Evolutionary conservation across 129 eudicot species (phyloP).

Genomic region (carrot (Daucus carota)): DNA sequence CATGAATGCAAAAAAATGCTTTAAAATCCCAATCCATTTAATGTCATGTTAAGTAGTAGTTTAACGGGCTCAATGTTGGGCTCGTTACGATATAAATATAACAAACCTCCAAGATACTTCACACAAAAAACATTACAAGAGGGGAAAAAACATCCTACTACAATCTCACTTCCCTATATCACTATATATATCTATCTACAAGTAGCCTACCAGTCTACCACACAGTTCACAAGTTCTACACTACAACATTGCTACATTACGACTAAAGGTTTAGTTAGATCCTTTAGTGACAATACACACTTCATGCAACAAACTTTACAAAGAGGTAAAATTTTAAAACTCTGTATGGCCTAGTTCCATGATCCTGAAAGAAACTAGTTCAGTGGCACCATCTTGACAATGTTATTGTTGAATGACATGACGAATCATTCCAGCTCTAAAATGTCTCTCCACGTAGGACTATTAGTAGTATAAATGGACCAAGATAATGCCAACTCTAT

Average conservation of each 20-base stretch:
- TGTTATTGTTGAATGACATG: neutral
- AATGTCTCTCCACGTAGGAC: neutral
- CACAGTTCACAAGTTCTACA: constrained; percentile 26
- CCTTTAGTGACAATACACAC: constrained; percentile 6
- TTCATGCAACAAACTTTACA: constrained; percentile 20
- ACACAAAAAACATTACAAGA: neutral
- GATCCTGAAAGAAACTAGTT: neutral
- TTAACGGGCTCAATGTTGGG: no score
- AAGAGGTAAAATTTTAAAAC: neutral
- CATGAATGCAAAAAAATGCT: no score
- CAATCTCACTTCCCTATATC: neutral
- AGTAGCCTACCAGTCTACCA: constrained; percentile 7
- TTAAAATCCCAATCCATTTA: no score
- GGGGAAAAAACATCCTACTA: neutral
- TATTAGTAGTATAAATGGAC: neutral
- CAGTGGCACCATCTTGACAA: neutral
- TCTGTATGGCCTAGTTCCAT: constrained; percentile 8
- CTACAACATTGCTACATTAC: neutral
- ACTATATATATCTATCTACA: neutral
- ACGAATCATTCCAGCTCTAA: neutral
- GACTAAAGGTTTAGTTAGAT: neutral
- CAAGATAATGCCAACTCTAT: neutral
- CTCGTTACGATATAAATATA: no score
- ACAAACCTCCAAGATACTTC: neutral
- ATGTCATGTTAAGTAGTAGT: no score